phyloP scores from a whole-genome alignment of 768 basidiomycete species.

The Macrocybe gigantea region DNA sequence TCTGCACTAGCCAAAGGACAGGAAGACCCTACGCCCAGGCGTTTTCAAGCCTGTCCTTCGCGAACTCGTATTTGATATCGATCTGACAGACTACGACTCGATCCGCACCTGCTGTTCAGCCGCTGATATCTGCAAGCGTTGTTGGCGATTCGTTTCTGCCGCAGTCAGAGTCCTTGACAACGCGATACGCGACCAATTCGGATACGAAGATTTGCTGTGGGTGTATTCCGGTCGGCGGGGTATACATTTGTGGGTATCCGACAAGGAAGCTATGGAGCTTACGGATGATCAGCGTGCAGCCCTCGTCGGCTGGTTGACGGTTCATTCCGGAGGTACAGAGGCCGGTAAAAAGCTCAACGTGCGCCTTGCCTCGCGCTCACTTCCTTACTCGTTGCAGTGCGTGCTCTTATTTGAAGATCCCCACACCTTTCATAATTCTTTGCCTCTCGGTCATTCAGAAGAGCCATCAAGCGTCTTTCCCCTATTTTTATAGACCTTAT shows the following conservation, averaged over 20 bases:
- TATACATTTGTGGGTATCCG: slow-evolving; percentile 97
- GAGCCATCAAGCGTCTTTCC: slow-evolving; percentile 44
- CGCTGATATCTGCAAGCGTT: slow-evolving; percentile 85
- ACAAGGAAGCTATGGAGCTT: slow-evolving; percentile 78
- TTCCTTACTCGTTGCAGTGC: slow-evolving; percentile 76
- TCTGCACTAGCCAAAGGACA: slow-evolving; percentile 72
- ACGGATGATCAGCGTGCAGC: slow-evolving; percentile 89
- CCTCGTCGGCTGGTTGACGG: slow-evolving; percentile 82
- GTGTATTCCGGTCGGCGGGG: slow-evolving; percentile 98
- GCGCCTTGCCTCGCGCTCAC: slow-evolving; percentile 31
- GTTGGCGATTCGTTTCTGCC: slow-evolving; percentile 92
- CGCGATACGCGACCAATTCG: slow-evolving; percentile 82
- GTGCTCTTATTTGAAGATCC: slow-evolving; percentile 16
- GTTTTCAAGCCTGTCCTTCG: slow-evolving; percentile 75
- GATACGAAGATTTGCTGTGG: slow-evolving; percentile 88
- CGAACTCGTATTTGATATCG: slow-evolving; percentile 98
- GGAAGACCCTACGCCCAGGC: slow-evolving; percentile 63
- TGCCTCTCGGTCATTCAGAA: slow-evolving; percentile 19
- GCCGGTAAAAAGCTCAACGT: slow-evolving; percentile 81
- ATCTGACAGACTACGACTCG: slow-evolving; percentile 98
- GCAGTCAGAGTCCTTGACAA: slow-evolving; percentile 85
- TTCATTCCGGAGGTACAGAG: slow-evolving; percentile 77
- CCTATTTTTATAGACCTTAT: slow-evolving; percentile 60
- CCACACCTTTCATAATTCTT: neutral
- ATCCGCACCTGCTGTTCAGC: slow-evolving; percentile 93